Evolutionary conservation across 179 eudicot species (phyloP), one percentile per base, ranked within the genome.

Genomic region (Carnegiea gigantea): DNA sequence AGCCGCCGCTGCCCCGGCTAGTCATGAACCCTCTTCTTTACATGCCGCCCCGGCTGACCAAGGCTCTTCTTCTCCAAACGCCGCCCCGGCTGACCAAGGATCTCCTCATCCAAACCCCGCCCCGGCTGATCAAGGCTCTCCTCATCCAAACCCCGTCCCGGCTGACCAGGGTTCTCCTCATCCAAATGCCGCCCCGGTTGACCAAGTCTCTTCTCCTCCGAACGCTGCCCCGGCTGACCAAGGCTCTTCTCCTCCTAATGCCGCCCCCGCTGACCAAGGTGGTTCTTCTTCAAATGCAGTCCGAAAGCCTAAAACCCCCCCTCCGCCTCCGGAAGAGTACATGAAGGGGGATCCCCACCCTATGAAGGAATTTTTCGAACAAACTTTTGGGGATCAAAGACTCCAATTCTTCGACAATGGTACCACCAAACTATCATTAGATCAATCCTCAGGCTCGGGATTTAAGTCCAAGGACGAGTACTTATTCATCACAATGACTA

Each of bases 341-440:
- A 57, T 2, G 11, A 70, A 84, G 70, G 26, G 73, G 2, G 73
- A 70, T 1, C 73, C 73, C 23, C 46, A 15, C 6, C 28, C 8
- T 2, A 70, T 70, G 73, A 9, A 24, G 33, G 84, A 82, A 9
- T 23, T 30, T 38, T 85, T 85, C 9, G 80, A 79, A 1, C 80
- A 82, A 49, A 70, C 68, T 24, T 85, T 84, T 80, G 87, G 87
- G 2, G 80, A 79, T 12, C 78, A 51, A 36, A 57, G 87, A 40
- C 83, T 82, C 12, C 80, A 82, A 11, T 79, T 85, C 51, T 80
- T 57, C 15, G 87, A 85, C 51, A 82, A 85, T 21, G 87, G 87
- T n/a, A 67, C 64, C 26, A 80, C 83, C 38, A 82, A 84, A 1
- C 85, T 85, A 23, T 82, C 85, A 0, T n/a, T 85, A 46, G 83